These are phyloP conservation scores for Kwoniella europaea DNA, from an alignment of 768 basidiomycete species.

Conservation along the genomic window DNA sequence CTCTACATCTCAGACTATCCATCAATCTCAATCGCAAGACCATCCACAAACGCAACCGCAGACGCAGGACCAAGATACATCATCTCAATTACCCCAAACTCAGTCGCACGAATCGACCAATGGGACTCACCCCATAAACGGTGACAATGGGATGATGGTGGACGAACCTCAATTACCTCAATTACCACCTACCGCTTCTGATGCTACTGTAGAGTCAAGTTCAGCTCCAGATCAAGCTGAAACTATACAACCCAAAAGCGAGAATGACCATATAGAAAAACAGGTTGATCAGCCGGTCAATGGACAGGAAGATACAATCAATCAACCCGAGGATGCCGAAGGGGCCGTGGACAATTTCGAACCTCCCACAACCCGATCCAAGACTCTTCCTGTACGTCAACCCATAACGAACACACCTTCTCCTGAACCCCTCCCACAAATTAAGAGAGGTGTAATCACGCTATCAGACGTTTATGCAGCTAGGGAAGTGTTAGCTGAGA, in stretches of 20 bases:
- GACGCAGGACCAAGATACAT: neutral
- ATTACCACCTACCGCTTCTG: neutral
- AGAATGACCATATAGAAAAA: constrained; percentile 61
- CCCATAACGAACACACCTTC: constrained; percentile 29
- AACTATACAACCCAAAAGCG: neutral
- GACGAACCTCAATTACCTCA: constrained; percentile 12
- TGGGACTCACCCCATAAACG: neutral
- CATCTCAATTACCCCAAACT: neutral
- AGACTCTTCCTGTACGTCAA: constrained; percentile 37
- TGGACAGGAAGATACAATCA: neutral
- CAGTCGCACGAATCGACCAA: neutral
- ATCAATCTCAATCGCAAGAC: neutral
- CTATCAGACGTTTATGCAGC: constrained; percentile 47
- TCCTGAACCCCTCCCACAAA: constrained; percentile 15
- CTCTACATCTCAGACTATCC: neutral
- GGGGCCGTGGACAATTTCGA: constrained; percentile 8
- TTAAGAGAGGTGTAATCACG: constrained; percentile 46
- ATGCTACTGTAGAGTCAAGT: neutral
- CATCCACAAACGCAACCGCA: neutral
- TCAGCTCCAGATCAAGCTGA: neutral
- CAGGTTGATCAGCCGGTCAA: neutral
- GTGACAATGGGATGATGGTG: neutral
- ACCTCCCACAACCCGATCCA: constrained; percentile 43
- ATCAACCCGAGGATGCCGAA: constrained; percentile 15
- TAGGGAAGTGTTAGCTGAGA: constrained; percentile 48